Evolutionary conservation across 805 yeast species (phyloP).

Genomic region (Wickerhamomyces bovis): DNA sequence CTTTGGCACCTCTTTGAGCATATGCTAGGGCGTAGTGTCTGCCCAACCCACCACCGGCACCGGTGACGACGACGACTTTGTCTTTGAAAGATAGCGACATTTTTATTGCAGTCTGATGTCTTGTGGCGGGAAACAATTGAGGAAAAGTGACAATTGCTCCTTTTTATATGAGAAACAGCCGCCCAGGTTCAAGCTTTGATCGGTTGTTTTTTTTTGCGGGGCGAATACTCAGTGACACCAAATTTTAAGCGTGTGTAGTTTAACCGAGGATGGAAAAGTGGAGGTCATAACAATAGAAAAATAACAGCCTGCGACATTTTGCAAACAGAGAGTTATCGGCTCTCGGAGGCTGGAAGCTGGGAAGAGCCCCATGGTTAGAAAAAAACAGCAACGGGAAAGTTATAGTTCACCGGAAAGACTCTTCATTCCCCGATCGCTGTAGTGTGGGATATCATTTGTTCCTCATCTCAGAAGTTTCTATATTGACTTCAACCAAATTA

Average conservation of each 20-base stretch:
- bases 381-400: too few species aligned
- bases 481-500: too few species aligned
- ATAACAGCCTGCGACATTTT: too few species aligned
- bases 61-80: conserved; percentile 89
- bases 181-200: background rate
- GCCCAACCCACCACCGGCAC: conserved; percentile 98
- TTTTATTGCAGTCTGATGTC: background rate
- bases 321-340: too few species aligned
- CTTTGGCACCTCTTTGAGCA: conserved; percentile 89
- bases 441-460: too few species aligned
- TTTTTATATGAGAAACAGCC: background rate
- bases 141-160: background rate
- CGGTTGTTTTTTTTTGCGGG: background rate
- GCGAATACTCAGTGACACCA: background rate
- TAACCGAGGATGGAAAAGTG: background rate
- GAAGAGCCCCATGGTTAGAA: too few species aligned
- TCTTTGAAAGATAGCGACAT: conserved; percentile 52
- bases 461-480: too few species aligned
- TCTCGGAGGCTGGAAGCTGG: too few species aligned
- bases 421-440: too few species aligned
- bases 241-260: background rate
- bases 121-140: background rate
- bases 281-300: background rate
- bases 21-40: conserved; percentile 79
- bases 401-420: too few species aligned